Evolutionary conservation across 1,284 basidiomycete species (phyloP).

Genomic region (Rhodotorula sp.): DNA sequence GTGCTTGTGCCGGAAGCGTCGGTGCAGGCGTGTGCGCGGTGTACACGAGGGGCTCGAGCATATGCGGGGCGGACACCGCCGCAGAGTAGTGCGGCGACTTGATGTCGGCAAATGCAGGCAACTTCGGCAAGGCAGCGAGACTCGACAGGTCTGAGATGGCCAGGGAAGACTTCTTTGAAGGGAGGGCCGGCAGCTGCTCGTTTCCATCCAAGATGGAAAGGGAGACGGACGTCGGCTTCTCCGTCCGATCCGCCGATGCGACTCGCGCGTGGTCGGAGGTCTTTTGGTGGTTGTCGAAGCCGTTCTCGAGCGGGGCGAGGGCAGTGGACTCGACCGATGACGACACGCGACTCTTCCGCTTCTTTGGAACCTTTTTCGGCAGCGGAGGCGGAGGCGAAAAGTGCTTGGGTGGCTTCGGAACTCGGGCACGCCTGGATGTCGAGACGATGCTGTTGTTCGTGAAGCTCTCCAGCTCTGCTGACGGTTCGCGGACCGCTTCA

Average conservation of each 20-base stretch:
- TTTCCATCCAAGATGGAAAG: no score
- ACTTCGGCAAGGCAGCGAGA: not conserved
- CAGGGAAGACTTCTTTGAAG: not conserved
- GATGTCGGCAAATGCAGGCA: not conserved
- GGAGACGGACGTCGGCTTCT: no score
- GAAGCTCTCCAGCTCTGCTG: not conserved
- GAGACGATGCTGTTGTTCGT: not conserved
- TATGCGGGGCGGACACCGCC: slow-evolving; percentile 1
- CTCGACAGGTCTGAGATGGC: not conserved
- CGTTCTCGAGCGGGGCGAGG: not conserved
- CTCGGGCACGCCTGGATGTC: slow-evolving; percentile 4
- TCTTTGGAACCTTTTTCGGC: not conserved
- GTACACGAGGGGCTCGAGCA: slow-evolving; percentile 6
- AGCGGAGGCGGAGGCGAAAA: slow-evolving; percentile 2
- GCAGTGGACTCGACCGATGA: no score
- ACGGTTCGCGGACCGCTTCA: no score
- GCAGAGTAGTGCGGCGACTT: slow-evolving; percentile 3
- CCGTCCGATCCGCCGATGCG: no score
- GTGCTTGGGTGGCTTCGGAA: not conserved
- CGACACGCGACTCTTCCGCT: not conserved
- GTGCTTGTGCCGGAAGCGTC: not conserved
- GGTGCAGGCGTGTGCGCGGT: not conserved
- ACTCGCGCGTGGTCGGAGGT: no score
- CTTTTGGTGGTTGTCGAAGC: slow-evolving; percentile 1
- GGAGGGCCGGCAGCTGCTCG: not conserved